Evolutionary conservation across 768 basidiomycete species (phyloP), one percentile per base, ranked within the genome.

Genomic region (Guyanaporus albipodus): DNA sequence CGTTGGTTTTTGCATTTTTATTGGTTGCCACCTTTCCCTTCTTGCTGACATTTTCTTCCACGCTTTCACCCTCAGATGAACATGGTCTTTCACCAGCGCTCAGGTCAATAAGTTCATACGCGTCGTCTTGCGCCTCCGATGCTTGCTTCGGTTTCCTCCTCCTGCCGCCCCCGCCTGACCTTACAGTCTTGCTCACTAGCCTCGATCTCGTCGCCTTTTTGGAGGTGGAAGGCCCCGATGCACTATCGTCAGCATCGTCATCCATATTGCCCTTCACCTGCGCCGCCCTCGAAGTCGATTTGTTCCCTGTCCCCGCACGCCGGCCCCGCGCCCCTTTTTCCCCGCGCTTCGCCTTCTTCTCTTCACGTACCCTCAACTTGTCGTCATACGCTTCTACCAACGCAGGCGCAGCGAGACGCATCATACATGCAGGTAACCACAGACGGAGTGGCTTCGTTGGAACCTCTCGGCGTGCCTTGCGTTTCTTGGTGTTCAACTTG

Each of bases 401-500:
- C 4, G 67, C 66, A 8, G 89, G 86, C 49, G 82, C 84, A 2
- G 78, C 88, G 26, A 80, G 63, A 11, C 71, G 66, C 10, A 93
- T 77, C 74, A 95, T 84, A 43, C 76, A 82, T 19, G 86, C 89
- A 0, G 91, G 87, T 66, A 92, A 76, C 91, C 91, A 95, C 10
- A 91, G 61, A 12, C 85, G 74, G 39, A 83, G 62, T 44, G 77
- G 76, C 38, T 70, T 74, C n/a, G 70, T 66, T 0, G 83, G 83
- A 5, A 53, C 31, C 52, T 63, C 64, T 17, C 59, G 64, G 46
- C 51, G 59, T 6, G 54, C 51, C 49, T 55, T 62, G 32, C 55
- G 58, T 52, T 39, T 62, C 48, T 56, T 63, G 18, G 33, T 41
- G 21, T 49, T 49, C 8, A 38, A 55, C 45, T 50, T 62, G 38